Base-by-base conservation (phyloP, 169 alveolate genomes). In the Cryptosporidium viatorum region DNA sequence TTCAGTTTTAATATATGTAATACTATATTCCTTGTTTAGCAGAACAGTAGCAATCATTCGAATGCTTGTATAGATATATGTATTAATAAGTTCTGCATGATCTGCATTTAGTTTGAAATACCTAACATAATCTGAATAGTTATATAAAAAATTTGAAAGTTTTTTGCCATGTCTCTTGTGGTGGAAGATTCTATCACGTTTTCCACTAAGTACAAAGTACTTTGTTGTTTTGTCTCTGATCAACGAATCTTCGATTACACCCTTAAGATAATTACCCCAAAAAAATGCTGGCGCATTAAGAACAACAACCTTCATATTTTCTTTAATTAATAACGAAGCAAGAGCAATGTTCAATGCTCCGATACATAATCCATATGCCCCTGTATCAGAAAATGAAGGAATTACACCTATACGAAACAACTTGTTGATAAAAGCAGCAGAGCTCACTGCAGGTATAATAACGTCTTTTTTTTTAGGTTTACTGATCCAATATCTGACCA, bases 381-480 rank as follows among this genome's bases (percentile, higher is more conserved):
- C 89, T 14, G 89, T 43, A 48, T 80, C 33, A 29, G 65, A 29
- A 26, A 80, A 5, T 9, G 89, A 80, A n/a, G 89, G 89, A 41
- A 80, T 80, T 16, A 62, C 68, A 9, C 89, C 89, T 14, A 80
- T 33, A 12, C 89, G 55, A 21, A 16, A 31, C 33, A 80, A 62
- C 21, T 65, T 80, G 21, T 80, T 80, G 16, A 80, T 80, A 48
- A 62, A 62, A 21, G 89, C 89, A 8, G 75, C 75, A n/a, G 89
- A 29, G 35, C 89, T 80, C n/a, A 80, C 59, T 80, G 75, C 89
- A 14, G 89, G 89, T 16, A 48, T 33, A 48, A 80, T 31, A n/a
- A 80, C 29, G 39, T 80, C 73, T 23, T n/a, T 45, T n/a, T 80
- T 60, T 12, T 18, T 80, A 45, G 75, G 80, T 16, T 37, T 73